Evolutionary conservation across 208 protist species (phyloP).

Genomic region (Herpetomonas muscarum): DNA sequence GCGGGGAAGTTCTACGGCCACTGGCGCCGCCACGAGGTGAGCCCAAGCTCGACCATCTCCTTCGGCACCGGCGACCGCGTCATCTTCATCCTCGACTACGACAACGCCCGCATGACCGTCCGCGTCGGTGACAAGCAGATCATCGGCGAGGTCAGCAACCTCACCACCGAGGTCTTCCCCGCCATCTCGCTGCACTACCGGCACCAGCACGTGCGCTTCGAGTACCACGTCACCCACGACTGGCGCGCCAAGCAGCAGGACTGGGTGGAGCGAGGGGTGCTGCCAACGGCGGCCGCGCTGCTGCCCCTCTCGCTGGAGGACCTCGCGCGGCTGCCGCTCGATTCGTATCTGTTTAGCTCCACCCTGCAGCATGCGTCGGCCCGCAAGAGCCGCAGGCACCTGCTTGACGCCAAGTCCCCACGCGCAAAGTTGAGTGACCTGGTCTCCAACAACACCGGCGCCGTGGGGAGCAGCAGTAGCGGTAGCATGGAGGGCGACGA

Average conservation of each 20-base stretch:
- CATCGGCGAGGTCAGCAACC: conserved; percentile 84
- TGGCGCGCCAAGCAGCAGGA: conserved; percentile 36
- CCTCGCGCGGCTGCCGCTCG: conserved; percentile 47
- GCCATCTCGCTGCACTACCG: conserved; percentile 90
- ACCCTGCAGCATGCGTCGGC: conserved; percentile 30
- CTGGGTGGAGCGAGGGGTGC: conserved; percentile 64
- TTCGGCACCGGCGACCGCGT: conserved; percentile 88
- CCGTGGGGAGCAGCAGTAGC: not conserved
- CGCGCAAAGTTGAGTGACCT: too few species aligned
- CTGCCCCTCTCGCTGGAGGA: conserved; percentile 40
- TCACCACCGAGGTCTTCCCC: conserved; percentile 86
- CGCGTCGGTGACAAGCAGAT: conserved; percentile 78
- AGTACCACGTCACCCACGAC: conserved; percentile 78
- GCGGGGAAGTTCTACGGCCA: conserved; percentile 93
- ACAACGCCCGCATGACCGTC: conserved; percentile 81
- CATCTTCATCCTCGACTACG: conserved; percentile 86
- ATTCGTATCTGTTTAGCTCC: conserved; percentile 77
- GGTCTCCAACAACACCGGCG: not conserved
- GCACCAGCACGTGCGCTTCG: conserved; percentile 90
- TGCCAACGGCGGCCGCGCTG: conserved; percentile 60
- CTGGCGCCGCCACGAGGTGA: conserved; percentile 78
- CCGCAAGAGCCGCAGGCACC: conserved; percentile 6
- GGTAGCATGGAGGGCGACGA: not conserved
- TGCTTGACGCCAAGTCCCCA: conserved; percentile 2
- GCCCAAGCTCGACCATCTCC: conserved; percentile 33